Conservation (phyloP, 352 stramenopile species). For the Thraustochytrium sp. region DNA sequence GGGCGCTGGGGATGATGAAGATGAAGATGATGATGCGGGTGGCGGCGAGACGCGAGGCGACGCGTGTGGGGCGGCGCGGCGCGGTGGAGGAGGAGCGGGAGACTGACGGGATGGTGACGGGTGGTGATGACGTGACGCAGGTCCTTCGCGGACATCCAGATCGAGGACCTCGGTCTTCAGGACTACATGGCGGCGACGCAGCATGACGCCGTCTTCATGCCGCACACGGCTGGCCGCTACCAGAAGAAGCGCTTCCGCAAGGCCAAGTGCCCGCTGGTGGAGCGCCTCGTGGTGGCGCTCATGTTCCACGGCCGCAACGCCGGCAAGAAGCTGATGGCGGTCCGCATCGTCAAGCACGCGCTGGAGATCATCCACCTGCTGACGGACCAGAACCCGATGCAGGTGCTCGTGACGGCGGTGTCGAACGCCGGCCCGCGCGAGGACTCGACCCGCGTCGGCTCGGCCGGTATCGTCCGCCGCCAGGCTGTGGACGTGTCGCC, state of each 20-base stretch:
- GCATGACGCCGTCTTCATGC: slow-evolving; percentile 95
- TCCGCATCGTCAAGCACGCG: slow-evolving; percentile 96
- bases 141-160: slow-evolving; percentile 26
- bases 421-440: slow-evolving; percentile 93
- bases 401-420: slow-evolving; percentile 84
- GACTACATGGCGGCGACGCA: slow-evolving; percentile 99
- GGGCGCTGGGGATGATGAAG: neutral
- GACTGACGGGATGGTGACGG: slow-evolving; percentile 51
- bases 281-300: slow-evolving; percentile 91
- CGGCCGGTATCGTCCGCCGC: slow-evolving; percentile 96
- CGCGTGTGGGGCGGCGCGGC: slow-evolving; percentile 22
- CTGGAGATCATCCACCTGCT: slow-evolving; percentile 99
- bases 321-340: slow-evolving; percentile 99
- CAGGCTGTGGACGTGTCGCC: slow-evolving; percentile 99
- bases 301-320: slow-evolving; percentile 98
- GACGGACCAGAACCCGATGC: slow-evolving; percentile 98
- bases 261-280: slow-evolving; percentile 95
- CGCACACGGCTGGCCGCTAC: slow-evolving; percentile 98
- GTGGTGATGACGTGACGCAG: neutral
- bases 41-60: neutral
- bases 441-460: slow-evolving; percentile 98
- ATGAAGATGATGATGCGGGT: neutral
- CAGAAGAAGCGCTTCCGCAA: slow-evolving; percentile 99
- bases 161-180: slow-evolving; percentile 95
- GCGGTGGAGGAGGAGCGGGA: slow-evolving; percentile 86